Base-by-base conservation (phyloP, 345 rosid genomes). In the Sonneratia alba region DNA sequence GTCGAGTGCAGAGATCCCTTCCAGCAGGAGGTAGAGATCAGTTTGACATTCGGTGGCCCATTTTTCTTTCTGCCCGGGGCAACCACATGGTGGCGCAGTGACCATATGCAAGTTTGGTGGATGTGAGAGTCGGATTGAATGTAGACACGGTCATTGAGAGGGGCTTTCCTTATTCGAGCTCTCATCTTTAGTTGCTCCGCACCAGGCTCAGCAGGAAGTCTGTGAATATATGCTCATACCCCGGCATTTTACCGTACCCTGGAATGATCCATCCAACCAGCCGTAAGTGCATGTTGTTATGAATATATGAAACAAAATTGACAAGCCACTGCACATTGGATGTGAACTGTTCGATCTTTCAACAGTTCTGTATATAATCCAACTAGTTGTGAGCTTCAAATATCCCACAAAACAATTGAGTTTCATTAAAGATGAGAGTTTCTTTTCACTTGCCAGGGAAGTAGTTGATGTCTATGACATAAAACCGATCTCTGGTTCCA, bases 221-320 rank as follows among this genome's bases (percentile, higher is more conserved):
- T 7, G 91, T 88, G 72, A 91, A 87, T 74, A 89, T 84, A 56
- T 89, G 86, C 73, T 91, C 97, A 66, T 89, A 86, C 69, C 75
- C 95, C 9, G 93, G 97, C 97, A 91, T 87, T 78, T 89, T 91
- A 42, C 91, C 93, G 45, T 89, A 91, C 7, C 95, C 97, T 91
- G 88, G 79, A 66, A 67, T 6, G 14, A 27, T 10, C 12, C 66
- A 62, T 32, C 36, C 32, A 3, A 34, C 6, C 9, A 27, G 45
- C 61, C 22, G 55, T 68, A 36, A 66, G 36, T 32, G 71, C 47
- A 38, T 67, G 38, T 43, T 10, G 40, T 42, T 14, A 37, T 36
- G 1, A 57, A 59, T 34, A 53, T 16, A 32, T 40, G 21, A 40
- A 8, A 36, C 24, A 1, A 36, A 27, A 6, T 11, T 12, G 34